phyloP scores from a whole-genome alignment of 352 stramenopile species.

The Aphanomyces invadans region DNA sequence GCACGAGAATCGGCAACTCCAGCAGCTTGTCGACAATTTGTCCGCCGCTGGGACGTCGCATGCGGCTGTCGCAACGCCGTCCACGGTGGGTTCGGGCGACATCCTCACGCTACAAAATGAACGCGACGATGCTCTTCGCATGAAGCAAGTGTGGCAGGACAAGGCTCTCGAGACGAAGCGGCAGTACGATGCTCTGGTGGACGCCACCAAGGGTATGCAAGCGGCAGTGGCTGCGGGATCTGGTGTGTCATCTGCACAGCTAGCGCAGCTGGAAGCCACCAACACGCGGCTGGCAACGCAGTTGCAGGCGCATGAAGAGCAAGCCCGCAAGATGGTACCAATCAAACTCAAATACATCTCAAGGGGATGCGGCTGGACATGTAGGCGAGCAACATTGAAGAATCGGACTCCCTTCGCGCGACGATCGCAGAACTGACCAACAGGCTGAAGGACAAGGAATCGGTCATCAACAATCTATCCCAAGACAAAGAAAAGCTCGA shows the following conservation, averaged over 20 bases:
- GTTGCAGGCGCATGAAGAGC: conserved; percentile 42
- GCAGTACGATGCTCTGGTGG: conserved; percentile 60
- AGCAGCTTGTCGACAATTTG: conserved; percentile 24
- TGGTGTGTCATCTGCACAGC: neutral
- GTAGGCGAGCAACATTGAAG: conserved; percentile 53
- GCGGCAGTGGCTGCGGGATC: conserved; percentile 24
- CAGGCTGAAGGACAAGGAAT: conserved; percentile 83
- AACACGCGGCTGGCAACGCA: conserved; percentile 16
- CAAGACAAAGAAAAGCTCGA: conserved; percentile 82
- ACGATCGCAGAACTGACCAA: conserved; percentile 75
- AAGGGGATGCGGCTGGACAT: too few species aligned
- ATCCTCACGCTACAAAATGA: conserved; percentile 52
- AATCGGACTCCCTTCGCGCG: conserved; percentile 62
- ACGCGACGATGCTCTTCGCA: conserved; percentile 65
- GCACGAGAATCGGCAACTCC: conserved; percentile 63
- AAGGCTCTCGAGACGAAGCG: conserved; percentile 63
- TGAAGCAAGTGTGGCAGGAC: conserved; percentile 64
- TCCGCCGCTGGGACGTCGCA: neutral
- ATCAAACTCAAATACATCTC: neutral
- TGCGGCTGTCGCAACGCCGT: too few species aligned
- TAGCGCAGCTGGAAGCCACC: conserved; percentile 20
- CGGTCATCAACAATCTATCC: conserved; percentile 79
- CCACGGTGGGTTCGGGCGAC: conserved; percentile 39
- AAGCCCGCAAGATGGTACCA: conserved; percentile 59
- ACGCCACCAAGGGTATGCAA: conserved; percentile 34